phyloP scores from a whole-genome alignment of 1,284 basidiomycete species.

The Termitomyces sp. region DNA sequence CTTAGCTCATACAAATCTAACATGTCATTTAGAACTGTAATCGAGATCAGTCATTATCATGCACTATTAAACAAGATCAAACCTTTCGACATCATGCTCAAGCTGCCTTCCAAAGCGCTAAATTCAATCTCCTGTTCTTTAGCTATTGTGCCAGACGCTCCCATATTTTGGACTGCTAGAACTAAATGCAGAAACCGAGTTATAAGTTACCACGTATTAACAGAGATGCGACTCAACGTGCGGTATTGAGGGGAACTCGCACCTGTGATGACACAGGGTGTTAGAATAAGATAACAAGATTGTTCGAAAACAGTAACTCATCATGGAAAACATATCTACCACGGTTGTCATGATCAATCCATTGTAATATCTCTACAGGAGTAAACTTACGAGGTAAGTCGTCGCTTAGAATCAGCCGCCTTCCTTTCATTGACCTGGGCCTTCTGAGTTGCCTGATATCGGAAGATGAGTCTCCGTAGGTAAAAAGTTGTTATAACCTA shows the following conservation, averaged over 20 bases:
- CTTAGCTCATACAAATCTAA: constrained; percentile 62
- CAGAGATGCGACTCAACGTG: constrained; percentile 45
- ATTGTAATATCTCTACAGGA: not conserved
- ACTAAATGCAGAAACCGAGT: constrained; percentile 33
- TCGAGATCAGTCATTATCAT: not conserved
- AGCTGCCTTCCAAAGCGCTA: constrained; percentile 72
- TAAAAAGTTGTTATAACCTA: constrained; percentile 7
- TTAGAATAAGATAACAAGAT: constrained; percentile 13
- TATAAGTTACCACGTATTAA: not conserved
- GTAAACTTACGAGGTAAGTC: constrained; percentile 65
- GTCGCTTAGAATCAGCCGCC: constrained; percentile 74
- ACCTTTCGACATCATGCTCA: constrained; percentile 90
- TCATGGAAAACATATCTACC: constrained; percentile 74
- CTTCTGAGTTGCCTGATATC: constrained; percentile 64
- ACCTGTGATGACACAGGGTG: constrained; percentile 48
- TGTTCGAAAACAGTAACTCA: constrained; percentile 29
- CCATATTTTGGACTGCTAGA: constrained; percentile 87
- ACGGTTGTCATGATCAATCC: not conserved
- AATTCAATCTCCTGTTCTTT: constrained; percentile 75
- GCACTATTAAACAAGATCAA: not conserved
- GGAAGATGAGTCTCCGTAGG: not conserved
- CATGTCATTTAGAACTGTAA: constrained; percentile 78
- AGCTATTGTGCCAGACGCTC: constrained; percentile 60
- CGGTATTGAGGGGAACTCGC: constrained; percentile 88
- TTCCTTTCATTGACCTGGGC: constrained; percentile 82